Percentiles rank a stretch among this genome's conserved stretches.
Evolutionary conservation across 2,329 filamentous ascomycete species (phyloP).

Genomic region (Boeremia lycopersici): DNA sequence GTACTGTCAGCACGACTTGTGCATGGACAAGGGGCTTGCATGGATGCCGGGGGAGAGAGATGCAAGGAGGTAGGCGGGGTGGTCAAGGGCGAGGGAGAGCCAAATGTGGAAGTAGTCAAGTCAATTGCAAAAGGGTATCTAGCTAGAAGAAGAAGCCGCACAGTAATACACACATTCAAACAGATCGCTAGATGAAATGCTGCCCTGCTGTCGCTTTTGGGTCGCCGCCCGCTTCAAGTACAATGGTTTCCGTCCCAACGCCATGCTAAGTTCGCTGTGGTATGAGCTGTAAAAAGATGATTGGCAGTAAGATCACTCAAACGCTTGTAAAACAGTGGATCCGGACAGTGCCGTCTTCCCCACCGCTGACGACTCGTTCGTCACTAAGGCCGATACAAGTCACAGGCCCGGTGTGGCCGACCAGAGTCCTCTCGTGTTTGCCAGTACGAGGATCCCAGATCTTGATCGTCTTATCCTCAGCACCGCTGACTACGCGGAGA

Average conservation of each 20-base stretch:
- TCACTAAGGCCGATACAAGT: slow-evolving; percentile 93
- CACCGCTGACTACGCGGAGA: slow-evolving; percentile 83
- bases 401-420: slow-evolving; percentile 86
- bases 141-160: slow-evolving; percentile 4
- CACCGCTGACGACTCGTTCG: slow-evolving; percentile 84
- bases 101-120: neutral
- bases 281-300: neutral
- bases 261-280: slow-evolving; percentile 10
- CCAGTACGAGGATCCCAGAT: slow-evolving; percentile 93
- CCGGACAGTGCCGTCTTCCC: slow-evolving; percentile 90
- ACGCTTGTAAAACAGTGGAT: slow-evolving; percentile 55
- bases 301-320: slow-evolving; percentile 7
- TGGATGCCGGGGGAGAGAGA: neutral
- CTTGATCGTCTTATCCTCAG: slow-evolving; percentile 94
- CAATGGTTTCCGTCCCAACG: slow-evolving; percentile 1
- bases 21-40: neutral
- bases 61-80: too few species aligned
- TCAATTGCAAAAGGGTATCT: slow-evolving; percentile 16
- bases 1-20: slow-evolving; percentile 2
- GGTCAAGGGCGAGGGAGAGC: too few species aligned
- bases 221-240: slow-evolving; percentile 9
- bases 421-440: slow-evolving; percentile 89
- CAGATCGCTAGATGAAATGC: neutral
- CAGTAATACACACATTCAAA: neutral
- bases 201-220: slow-evolving; percentile 5